These are phyloP conservation scores for Phytophthora tentaculata DNA, from an alignment of 352 stramenopile species.

Conservation along the genomic window DNA sequence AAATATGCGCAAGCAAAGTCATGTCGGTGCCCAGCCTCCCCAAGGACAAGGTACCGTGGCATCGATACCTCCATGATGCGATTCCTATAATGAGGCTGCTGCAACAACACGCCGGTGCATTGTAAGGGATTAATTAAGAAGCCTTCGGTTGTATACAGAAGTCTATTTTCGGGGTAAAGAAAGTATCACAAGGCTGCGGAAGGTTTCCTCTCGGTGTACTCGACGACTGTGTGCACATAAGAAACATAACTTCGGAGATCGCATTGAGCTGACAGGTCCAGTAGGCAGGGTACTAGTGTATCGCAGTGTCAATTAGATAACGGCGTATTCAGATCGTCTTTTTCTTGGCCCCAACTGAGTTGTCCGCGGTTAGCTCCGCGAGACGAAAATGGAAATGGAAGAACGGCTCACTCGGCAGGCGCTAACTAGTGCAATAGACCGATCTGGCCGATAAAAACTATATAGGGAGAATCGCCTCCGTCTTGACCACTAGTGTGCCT, in stretches of 20 bases:
- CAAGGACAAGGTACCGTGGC: background rate
- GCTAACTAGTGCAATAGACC: background rate
- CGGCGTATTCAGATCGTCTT: constrained; percentile 7
- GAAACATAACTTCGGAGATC: background rate
- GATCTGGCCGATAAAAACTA: constrained; percentile 13
- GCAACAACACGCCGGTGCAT: background rate
- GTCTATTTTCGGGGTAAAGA: too few species aligned
- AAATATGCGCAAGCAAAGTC: constrained; percentile 23
- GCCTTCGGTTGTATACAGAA: background rate
- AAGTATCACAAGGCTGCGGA: background rate
- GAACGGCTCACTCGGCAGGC: constrained; percentile 3
- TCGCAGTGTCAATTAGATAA: constrained; percentile 9
- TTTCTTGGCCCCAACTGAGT: constrained; percentile 16
- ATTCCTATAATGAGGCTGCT: background rate
- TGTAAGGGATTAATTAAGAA: background rate
- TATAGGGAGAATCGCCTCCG: constrained; percentile 4
- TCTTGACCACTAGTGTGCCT: constrained; percentile 3
- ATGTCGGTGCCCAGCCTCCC: background rate
- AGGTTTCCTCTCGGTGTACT: constrained; percentile 20
- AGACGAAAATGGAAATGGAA: constrained; percentile 31
- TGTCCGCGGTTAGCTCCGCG: background rate
- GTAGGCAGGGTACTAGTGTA: constrained; percentile 15
- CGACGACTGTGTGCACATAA: background rate
- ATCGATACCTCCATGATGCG: constrained; percentile 6
- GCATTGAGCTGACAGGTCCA: constrained; percentile 4